Percentiles rank a stretch among this genome's conserved stretches.
These are phyloP conservation scores for Cordyceps militaris DNA, from an alignment of 2,329 filamentous ascomycete genomes.

Conservation along the genomic window DNA sequence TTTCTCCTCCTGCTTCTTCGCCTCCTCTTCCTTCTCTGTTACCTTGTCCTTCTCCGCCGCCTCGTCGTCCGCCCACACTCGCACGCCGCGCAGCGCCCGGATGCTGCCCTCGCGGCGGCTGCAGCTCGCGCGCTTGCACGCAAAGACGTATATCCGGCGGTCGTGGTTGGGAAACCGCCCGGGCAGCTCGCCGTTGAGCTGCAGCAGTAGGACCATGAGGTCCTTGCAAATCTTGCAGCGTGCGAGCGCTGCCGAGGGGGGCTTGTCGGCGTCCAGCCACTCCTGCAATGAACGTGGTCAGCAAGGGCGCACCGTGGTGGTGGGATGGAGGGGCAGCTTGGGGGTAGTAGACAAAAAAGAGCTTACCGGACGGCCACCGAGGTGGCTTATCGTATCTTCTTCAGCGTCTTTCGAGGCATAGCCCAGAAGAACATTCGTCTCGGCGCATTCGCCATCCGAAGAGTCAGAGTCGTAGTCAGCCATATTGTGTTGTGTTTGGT, in stretches of 20 bases:
- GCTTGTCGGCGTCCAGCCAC: slow-evolving; percentile 69
- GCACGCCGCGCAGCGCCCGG: slow-evolving; percentile 63
- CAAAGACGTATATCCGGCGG: slow-evolving; percentile 78
- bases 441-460: slow-evolving; percentile 61
- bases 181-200: slow-evolving; percentile 85
- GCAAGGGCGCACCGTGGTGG: not conserved
- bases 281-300: slow-evolving; percentile 43
- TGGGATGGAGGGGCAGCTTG: slow-evolving; percentile 1
- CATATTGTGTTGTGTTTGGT: slow-evolving; percentile 41
- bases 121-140: slow-evolving; percentile 71
- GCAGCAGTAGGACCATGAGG: slow-evolving; percentile 75
- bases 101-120: slow-evolving; percentile 77
- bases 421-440: slow-evolving; percentile 83
- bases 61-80: slow-evolving; percentile 40
- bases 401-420: slow-evolving; percentile 76
- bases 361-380: slow-evolving; percentile 81
- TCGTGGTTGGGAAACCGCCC: slow-evolving; percentile 82
- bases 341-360: not conserved
- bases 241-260: slow-evolving; percentile 69
- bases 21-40: slow-evolving; percentile 26
- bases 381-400: slow-evolving; percentile 76
- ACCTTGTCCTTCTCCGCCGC: slow-evolving; percentile 23
- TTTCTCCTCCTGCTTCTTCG: slow-evolving; percentile 20
- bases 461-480: slow-evolving; percentile 83
- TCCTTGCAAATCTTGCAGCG: slow-evolving; percentile 84